Conservation (phyloP, 2,329 filamentous ascomycete genomes). For the Madurella mycetomatis region DNA sequence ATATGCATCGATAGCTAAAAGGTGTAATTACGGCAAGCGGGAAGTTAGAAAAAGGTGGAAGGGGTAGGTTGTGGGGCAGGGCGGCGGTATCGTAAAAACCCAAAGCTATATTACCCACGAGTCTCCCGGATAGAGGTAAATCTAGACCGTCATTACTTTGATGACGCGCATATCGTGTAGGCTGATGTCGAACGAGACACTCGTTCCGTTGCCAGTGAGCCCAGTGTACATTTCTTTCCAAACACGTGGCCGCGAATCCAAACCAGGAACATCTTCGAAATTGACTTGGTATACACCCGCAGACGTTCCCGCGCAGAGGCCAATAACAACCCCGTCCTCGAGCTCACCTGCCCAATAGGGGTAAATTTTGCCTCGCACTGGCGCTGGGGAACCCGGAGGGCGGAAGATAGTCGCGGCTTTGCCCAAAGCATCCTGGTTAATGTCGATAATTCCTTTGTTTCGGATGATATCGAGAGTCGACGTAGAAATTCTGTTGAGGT, state of each 20-base stretch:
- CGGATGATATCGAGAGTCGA: conserved; percentile 20
- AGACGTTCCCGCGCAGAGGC: conserved; percentile 37
- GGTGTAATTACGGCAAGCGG: too few relatives aligned
- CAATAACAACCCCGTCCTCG: conserved; percentile 33
- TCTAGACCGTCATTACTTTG: conserved; percentile 21
- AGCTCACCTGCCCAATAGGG: conserved; percentile 40
- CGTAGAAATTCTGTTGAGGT: conserved; percentile 25
- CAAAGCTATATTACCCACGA: too few relatives aligned
- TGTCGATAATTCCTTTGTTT: conserved; percentile 28
- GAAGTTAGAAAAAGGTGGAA: too few relatives aligned
- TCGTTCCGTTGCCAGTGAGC: conserved; percentile 22
- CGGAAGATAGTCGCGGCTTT: conserved; percentile 25
- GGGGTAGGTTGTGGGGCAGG: too few relatives aligned
- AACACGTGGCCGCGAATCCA: conserved; percentile 35
- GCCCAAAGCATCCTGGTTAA: conserved; percentile 28
- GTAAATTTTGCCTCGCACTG: conserved; percentile 37
- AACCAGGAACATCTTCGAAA: conserved; percentile 40
- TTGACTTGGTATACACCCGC: conserved; percentile 40
- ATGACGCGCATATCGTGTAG: conserved; percentile 27
- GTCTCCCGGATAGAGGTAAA: too few relatives aligned
- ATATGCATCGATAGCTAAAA: too few relatives aligned
- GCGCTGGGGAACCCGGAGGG: conserved; percentile 34
- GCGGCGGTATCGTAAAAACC: too few relatives aligned
- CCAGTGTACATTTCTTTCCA: conserved; percentile 35
- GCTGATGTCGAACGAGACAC: conserved; percentile 22